phyloP scores from a whole-genome alignment of 2,329 filamentous ascomycete species.

The Colletotrichum tabaci region DNA sequence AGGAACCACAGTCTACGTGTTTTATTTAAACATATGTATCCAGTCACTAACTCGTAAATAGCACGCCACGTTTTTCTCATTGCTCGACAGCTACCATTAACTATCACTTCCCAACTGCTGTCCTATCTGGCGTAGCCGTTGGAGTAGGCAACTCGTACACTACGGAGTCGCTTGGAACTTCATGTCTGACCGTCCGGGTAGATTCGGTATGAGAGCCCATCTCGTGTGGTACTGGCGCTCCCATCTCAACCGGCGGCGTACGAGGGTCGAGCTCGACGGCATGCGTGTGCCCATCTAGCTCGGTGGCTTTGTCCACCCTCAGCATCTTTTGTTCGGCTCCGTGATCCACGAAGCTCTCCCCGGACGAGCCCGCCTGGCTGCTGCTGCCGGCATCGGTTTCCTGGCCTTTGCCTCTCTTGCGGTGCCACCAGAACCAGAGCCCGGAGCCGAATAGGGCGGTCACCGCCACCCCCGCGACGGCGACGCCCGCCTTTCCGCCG shows the following conservation, averaged over 20 bases:
- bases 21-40: no score
- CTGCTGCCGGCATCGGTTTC: not conserved
- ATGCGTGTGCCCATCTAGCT: conserved; percentile 3
- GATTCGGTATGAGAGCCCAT: not conserved
- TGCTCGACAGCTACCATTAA: no score
- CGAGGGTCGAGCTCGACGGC: conserved; percentile 7
- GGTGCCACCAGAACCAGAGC: not conserved
- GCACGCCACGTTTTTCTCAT: no score
- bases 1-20: no score
- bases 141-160: conserved; percentile 5
- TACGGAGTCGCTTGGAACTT: not conserved
- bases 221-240: not conserved
- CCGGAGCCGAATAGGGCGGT: not conserved
- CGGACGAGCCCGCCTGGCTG: conserved; percentile 1
- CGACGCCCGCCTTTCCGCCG: not conserved
- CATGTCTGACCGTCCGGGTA: not conserved
- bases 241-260: not conserved
- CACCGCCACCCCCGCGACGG: not conserved
- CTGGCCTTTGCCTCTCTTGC: not conserved
- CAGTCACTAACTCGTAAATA: no score
- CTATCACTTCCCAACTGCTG: no score
- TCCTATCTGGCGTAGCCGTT: not conserved
- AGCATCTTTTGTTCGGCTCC: not conserved
- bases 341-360: not conserved
- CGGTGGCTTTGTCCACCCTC: not conserved